Percentiles rank a stretch among this genome's conserved stretches.
These are phyloP conservation scores for Athelia sp. DNA, from an alignment of 1,284 basidiomycete genomes.

Conservation along the genomic window DNA sequence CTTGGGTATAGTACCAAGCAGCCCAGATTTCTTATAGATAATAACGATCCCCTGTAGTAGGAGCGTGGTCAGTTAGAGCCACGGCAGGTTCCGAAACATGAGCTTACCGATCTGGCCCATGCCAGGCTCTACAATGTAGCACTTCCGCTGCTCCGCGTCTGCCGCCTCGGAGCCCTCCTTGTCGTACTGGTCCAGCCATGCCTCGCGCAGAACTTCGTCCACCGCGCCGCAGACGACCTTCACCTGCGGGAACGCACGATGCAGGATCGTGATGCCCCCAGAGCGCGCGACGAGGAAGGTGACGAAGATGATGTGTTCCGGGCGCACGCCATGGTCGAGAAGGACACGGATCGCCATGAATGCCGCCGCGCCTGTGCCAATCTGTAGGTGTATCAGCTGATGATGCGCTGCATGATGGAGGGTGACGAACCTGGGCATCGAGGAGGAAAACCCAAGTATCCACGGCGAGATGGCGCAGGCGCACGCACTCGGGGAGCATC, in stretches of 20 bases:
- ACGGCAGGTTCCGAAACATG: conserved; percentile 1
- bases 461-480: conserved; percentile 56
- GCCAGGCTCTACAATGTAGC: conserved; percentile 76
- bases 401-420: not conserved
- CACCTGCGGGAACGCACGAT: conserved; percentile 78
- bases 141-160: conserved; percentile 47
- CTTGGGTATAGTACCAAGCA: too few relatives aligned
- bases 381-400: conserved; percentile 36
- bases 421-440: conserved; percentile 77
- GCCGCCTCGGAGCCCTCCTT: conserved; percentile 28
- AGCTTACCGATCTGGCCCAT: conserved; percentile 76
- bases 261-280: conserved; percentile 76
- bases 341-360: conserved; percentile 97
- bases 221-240: conserved; percentile 81
- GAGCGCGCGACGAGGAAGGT: conserved; percentile 82
- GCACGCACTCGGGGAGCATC: conserved; percentile 72
- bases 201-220: conserved; percentile 69
- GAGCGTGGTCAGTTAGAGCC: conserved; percentile 3
- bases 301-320: conserved; percentile 83
- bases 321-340: conserved; percentile 89
- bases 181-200: conserved; percentile 55
- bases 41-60: conserved; percentile 34
- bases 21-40: conserved; percentile 27
- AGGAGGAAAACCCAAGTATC: conserved; percentile 86
- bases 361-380: conserved; percentile 92